phyloP scores from a whole-genome alignment of 768 basidiomycete species.

The Naganishia friedmannii region DNA sequence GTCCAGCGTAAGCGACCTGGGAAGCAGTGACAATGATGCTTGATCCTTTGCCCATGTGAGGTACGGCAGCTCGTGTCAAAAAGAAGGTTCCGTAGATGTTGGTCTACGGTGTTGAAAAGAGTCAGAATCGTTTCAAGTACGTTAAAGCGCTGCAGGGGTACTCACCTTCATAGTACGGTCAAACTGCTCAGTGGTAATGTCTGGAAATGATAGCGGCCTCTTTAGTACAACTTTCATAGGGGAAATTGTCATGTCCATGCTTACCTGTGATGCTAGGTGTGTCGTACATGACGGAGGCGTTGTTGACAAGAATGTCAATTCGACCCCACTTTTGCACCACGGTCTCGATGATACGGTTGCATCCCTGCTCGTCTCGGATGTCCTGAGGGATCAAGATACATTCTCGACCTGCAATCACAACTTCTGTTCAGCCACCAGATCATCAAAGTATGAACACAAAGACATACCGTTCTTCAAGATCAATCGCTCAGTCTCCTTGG shows the following conservation, averaged over 20 bases:
- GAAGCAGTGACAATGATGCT: slow-evolving; percentile 65
- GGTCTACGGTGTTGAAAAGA: slow-evolving; percentile 51
- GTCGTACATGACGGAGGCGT: slow-evolving; percentile 60
- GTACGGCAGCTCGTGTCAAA: slow-evolving; percentile 59
- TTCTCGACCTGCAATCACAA: slow-evolving; percentile 32
- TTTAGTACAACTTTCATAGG: slow-evolving; percentile 53
- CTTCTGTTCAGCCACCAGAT: not conserved
- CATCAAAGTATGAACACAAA: too few species aligned
- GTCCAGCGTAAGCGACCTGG: slow-evolving; percentile 50
- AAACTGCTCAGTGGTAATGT: slow-evolving; percentile 57
- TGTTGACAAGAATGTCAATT: slow-evolving; percentile 63
- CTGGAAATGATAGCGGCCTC: slow-evolving; percentile 41
- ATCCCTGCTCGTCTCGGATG: slow-evolving; percentile 49
- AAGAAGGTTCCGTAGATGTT: slow-evolving; percentile 65
- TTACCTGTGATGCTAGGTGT: slow-evolving; percentile 45
- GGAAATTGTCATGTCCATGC: not conserved
- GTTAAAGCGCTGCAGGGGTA: slow-evolving; percentile 18
- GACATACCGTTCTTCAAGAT: slow-evolving; percentile 8
- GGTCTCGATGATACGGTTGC: slow-evolving; percentile 46
- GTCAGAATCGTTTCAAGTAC: not conserved
- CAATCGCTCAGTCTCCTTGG: slow-evolving; percentile 41
- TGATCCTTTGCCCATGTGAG: slow-evolving; percentile 63
- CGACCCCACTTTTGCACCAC: slow-evolving; percentile 51
- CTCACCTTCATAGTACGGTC: slow-evolving; percentile 28
- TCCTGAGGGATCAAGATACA: slow-evolving; percentile 50